Percentiles rank a stretch among this genome's conserved stretches.
Conservation (phyloP, 257 asterid genomes). For the Nicotiana obtusifolia region DNA sequence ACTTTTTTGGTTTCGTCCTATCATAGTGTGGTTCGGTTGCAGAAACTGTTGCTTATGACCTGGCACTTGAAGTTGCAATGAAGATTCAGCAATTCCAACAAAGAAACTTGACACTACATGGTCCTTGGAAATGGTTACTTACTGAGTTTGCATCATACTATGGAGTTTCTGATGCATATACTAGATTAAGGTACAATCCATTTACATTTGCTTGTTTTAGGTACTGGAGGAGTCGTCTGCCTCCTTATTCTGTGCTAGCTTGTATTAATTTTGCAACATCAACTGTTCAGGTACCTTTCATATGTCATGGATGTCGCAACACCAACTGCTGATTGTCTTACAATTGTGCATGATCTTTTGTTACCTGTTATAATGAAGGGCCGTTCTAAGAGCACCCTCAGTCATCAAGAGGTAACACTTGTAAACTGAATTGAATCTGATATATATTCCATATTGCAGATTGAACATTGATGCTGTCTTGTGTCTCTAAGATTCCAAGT, state of each 20-base stretch:
- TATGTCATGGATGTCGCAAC: conserved; percentile 59
- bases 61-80: conserved; percentile 48
- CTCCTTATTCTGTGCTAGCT: not conserved
- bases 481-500: not conserved
- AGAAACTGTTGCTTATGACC: conserved; percentile 54
- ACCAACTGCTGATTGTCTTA: conserved; percentile 48
- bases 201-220: not conserved
- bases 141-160: conserved; percentile 41
- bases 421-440: not conserved
- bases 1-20: conserved; percentile 5
- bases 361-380: conserved; percentile 44
- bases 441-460: not conserved
- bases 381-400: conserved; percentile 31
- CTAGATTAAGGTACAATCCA: conserved; percentile 36
- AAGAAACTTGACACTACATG: conserved; percentile 38
- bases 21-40: conserved; percentile 49
- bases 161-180: conserved; percentile 54
- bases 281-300: conserved; percentile 38
- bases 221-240: conserved; percentile 1
- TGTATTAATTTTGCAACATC: conserved; percentile 1
- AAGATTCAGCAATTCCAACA: conserved; percentile 40
- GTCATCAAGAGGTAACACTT: conserved; percentile 49
- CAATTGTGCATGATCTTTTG: conserved; percentile 32
- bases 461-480: conserved; percentile 1
- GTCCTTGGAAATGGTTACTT: conserved; percentile 55